These are phyloP conservation scores for Hypoxylon trugodes DNA, from an alignment of 495 filamentous ascomycete species.

Conservation along the genomic window DNA sequence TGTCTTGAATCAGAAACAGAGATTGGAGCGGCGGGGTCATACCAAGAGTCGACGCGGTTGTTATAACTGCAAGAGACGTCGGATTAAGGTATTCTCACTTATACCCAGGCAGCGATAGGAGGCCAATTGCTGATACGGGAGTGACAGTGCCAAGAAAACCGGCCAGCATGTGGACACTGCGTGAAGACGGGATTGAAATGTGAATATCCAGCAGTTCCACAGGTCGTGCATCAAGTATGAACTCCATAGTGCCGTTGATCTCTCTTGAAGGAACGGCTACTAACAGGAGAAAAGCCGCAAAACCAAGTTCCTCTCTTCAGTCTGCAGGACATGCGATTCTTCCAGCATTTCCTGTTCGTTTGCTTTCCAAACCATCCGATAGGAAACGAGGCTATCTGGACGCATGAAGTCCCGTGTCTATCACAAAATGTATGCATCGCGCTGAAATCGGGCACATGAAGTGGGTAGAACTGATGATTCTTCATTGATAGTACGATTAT, in stretches of 20 bases:
- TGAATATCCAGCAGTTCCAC: slow-evolving; percentile 61
- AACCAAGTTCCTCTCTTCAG: slow-evolving; percentile 59
- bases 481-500: slow-evolving; percentile 52
- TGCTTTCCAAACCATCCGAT: slow-evolving; percentile 69
- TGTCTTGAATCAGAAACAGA: slow-evolving; percentile 34
- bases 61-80: slow-evolving; percentile 69
- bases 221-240: slow-evolving; percentile 52
- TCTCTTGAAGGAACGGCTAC: slow-evolving; percentile 12
- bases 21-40: slow-evolving; percentile 59
- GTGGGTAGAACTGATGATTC: neutral
- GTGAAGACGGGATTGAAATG: slow-evolving; percentile 64
- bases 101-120: neutral
- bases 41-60: slow-evolving; percentile 71
- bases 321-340: slow-evolving; percentile 67
- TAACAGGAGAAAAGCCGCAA: slow-evolving; percentile 45
- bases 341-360: slow-evolving; percentile 66
- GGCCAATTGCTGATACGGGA: neutral
- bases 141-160: slow-evolving; percentile 64
- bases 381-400: slow-evolving; percentile 65
- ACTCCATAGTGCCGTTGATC: neutral
- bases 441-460: neutral
- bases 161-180: slow-evolving; percentile 67
- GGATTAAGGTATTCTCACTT: slow-evolving; percentile 65
- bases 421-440: slow-evolving; percentile 58
- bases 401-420: slow-evolving; percentile 64